These are phyloP conservation scores for Aspergillus luchuensis DNA, from an alignment of 2,329 filamentous ascomycete genomes.

Conservation along the genomic window DNA sequence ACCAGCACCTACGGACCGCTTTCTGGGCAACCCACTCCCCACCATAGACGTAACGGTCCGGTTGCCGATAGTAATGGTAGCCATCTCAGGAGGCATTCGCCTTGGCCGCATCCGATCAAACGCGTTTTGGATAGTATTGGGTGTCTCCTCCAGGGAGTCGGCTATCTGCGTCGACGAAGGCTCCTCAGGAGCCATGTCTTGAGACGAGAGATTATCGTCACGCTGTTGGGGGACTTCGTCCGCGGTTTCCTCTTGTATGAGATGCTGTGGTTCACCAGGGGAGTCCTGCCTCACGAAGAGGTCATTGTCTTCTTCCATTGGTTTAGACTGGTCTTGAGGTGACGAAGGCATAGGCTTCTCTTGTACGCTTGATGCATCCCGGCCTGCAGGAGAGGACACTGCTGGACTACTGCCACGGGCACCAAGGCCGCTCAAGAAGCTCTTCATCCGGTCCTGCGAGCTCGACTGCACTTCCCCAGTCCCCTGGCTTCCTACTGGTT, in stretches of 20 bases:
- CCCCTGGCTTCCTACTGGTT: slow-evolving; percentile 11
- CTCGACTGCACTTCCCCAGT: slow-evolving; percentile 17
- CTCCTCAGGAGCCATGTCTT: slow-evolving; percentile 13
- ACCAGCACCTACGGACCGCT: slow-evolving; percentile 34
- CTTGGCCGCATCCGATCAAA: slow-evolving; percentile 67
- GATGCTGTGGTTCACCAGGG: background rate
- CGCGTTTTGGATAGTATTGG: slow-evolving; percentile 59
- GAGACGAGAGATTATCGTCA: slow-evolving; percentile 7
- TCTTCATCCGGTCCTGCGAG: slow-evolving; percentile 25
- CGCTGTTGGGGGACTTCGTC: background rate
- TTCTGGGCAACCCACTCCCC: slow-evolving; percentile 54
- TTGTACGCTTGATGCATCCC: slow-evolving; percentile 6
- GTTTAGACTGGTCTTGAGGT: slow-evolving; percentile 6
- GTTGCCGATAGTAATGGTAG: slow-evolving; percentile 74
- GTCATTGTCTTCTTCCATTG: slow-evolving; percentile 10
- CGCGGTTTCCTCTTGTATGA: background rate
- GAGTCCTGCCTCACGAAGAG: slow-evolving; percentile 13
- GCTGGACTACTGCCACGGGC: slow-evolving; percentile 18
- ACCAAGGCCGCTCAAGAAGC: slow-evolving; percentile 26
- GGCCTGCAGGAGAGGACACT: slow-evolving; percentile 18
- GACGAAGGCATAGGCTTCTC: slow-evolving; percentile 3
- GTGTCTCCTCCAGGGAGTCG: slow-evolving; percentile 30
- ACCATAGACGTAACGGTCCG: slow-evolving; percentile 67
- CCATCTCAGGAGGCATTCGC: slow-evolving; percentile 63
- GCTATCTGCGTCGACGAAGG: slow-evolving; percentile 16